Evolutionary conservation across 2,329 filamentous ascomycete genomes (phyloP).

Genomic region (Blastomyces percursus): DNA sequence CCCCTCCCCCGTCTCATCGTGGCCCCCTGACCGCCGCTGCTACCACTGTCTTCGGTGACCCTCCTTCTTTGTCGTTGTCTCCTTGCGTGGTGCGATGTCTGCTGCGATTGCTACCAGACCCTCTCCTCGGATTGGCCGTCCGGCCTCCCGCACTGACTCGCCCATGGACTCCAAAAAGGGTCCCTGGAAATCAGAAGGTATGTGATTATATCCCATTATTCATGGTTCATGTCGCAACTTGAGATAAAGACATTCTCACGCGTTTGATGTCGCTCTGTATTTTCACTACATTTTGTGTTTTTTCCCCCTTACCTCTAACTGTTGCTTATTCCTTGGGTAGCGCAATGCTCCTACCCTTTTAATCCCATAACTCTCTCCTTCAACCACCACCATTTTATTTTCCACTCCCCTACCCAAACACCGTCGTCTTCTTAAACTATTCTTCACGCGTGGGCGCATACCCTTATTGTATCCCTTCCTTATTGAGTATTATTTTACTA

Average conservation of each 20-base stretch:
- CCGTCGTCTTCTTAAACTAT: not conserved
- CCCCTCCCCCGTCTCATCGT: not conserved
- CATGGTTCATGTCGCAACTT: not conserved
- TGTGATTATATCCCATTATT: conserved; percentile 11
- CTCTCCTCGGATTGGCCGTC: conserved; percentile 23
- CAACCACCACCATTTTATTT: not conserved
- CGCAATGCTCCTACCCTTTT: not conserved
- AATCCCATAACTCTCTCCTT: not conserved
- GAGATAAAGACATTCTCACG: not conserved
- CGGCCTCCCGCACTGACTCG: conserved; percentile 26
- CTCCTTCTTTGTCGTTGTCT: conserved; percentile 20
- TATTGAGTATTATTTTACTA: not conserved
- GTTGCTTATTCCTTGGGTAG: not conserved
- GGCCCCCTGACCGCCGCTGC: not conserved
- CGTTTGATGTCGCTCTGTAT: not conserved
- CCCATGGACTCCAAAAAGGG: conserved; percentile 36
- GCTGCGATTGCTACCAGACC: conserved; percentile 30
- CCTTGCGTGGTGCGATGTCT: conserved; percentile 25
- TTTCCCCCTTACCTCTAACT: not conserved
- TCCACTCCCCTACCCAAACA: not conserved
- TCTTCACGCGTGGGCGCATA: not conserved
- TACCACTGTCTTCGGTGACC: not conserved
- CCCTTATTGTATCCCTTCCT: not conserved
- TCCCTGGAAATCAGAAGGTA: conserved; percentile 31
- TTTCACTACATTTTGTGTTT: not conserved